A percentile compares a stretch with the other conserved stretches of the same genome.
These are phyloP conservation scores for Stagonosporopsis vannaccii DNA, from an alignment of 2,329 filamentous ascomycete genomes.

Conservation along the genomic window DNA sequence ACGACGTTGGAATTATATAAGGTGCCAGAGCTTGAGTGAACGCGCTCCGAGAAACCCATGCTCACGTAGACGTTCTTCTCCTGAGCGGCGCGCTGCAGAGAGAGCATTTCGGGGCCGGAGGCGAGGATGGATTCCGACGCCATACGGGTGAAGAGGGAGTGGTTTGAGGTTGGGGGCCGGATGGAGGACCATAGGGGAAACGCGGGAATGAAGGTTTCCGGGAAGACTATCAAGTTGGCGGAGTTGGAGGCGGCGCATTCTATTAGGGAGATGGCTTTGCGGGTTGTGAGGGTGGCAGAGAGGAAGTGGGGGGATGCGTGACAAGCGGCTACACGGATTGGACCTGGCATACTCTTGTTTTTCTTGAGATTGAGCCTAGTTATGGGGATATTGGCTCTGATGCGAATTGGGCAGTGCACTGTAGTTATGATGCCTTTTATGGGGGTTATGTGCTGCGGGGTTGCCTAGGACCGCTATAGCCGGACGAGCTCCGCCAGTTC, in stretches of 20 bases:
- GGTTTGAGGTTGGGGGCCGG: conserved; percentile 58
- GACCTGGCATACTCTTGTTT: conserved; percentile 11
- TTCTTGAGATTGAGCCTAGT: not conserved
- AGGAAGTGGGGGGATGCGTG: conserved; percentile 56
- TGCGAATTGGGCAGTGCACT: not conserved
- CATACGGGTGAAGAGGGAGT: conserved; percentile 59
- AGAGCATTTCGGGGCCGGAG: conserved; percentile 56
- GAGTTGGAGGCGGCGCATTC: conserved; percentile 52
- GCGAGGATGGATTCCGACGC: conserved; percentile 53
- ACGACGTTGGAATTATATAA: conserved; percentile 62
- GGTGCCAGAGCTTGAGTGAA: conserved; percentile 53
- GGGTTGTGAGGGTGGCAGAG: conserved; percentile 54
- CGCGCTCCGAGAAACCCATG: conserved; percentile 60
- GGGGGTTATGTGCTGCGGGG: not conserved
- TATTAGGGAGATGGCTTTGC: conserved; percentile 58
- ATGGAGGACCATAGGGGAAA: conserved; percentile 62
- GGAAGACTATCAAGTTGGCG: conserved; percentile 62
- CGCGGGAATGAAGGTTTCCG: conserved; percentile 61
- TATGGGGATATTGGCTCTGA: not conserved
- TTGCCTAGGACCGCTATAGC: not conserved
- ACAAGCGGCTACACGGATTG: conserved; percentile 36
- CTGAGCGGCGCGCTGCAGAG: conserved; percentile 44
- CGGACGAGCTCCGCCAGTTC: conserved; percentile 1
- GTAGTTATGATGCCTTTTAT: not conserved
- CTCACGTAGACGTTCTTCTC: conserved; percentile 53